Evolutionary conservation across 2,329 filamentous ascomycete genomes (phyloP).

Genomic region (Clonostachys solani): DNA sequence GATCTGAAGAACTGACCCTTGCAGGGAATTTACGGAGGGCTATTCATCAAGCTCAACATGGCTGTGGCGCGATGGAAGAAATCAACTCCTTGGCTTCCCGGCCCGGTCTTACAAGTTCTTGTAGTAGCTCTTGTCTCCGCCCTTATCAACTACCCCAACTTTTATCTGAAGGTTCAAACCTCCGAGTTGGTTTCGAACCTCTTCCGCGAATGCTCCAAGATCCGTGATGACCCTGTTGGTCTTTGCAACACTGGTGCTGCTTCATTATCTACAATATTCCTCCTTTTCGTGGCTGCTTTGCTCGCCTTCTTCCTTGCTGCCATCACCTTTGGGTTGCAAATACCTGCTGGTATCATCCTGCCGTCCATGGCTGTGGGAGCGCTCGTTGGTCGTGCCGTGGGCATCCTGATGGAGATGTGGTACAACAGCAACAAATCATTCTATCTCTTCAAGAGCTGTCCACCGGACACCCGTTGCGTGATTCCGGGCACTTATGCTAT

Average conservation of each 20-base stretch:
- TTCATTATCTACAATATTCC: slow-evolving; percentile 75
- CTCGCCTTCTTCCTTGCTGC: slow-evolving; percentile 82
- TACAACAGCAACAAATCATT: slow-evolving; percentile 74
- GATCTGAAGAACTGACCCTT: slow-evolving; percentile 3
- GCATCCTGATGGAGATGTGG: slow-evolving; percentile 85
- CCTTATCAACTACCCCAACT: slow-evolving; percentile 89
- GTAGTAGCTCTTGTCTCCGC: slow-evolving; percentile 79
- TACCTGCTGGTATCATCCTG: slow-evolving; percentile 92
- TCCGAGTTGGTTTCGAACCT: slow-evolving; percentile 89
- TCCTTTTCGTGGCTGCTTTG: slow-evolving; percentile 76
- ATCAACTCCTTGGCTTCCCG: slow-evolving; percentile 57
- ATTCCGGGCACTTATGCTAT: slow-evolving; percentile 96
- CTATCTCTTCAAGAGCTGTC: slow-evolving; percentile 74
- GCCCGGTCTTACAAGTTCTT: slow-evolving; percentile 75
- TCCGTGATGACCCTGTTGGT: slow-evolving; percentile 81
- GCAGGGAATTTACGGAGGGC: slow-evolving; percentile 82
- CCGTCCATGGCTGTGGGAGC: slow-evolving; percentile 96
- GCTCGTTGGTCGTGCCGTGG: slow-evolving; percentile 81
- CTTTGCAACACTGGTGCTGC: slow-evolving; percentile 85
- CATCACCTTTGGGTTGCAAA: slow-evolving; percentile 88
- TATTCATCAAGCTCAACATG: slow-evolving; percentile 96
- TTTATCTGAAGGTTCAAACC: slow-evolving; percentile 91
- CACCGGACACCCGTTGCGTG: slow-evolving; percentile 81
- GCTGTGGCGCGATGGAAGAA: slow-evolving; percentile 77
- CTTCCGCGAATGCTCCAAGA: slow-evolving; percentile 83